Evolutionary conservation across 2,329 filamentous ascomycete species (phyloP), one percentile per base, ranked within the genome.

Genomic region (Chrysoporthe cubensis): DNA sequence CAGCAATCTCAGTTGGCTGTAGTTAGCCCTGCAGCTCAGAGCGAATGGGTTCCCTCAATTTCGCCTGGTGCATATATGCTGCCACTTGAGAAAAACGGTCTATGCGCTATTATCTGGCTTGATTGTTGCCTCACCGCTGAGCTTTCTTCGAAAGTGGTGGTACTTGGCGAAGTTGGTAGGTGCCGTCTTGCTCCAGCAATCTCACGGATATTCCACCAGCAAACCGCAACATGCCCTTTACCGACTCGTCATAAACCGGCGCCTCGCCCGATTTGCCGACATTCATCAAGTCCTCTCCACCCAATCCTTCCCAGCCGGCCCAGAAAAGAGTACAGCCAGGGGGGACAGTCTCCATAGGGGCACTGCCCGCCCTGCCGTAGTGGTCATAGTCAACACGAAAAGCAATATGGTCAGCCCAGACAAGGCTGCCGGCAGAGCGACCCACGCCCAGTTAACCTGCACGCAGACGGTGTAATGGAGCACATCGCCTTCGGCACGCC

Each of bases 261-360:
- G 57, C n/a, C 37, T 16, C 37, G 57, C 40, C 57, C 42, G 37
- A n/a, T 2, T 11, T 42, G n/a, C 13, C 11, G 3, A 11, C n/a
- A 5, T 1, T 26, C 37, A 57, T 43, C 4, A 58, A 2, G 59
- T 43, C 32, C 40, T 37, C 46, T 63, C 43, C 32, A 66, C 52
- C 60, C 65, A 66, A 11, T 42, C 11, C 1, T n/a, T 32, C n/a
- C 65, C 65, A 40, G 60, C 21, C 5, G 62, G 66, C 48, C 66
- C 54, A 42, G 48, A 26, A 3, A 64, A 50, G 34, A 64, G 7
- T 11, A 54, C 26, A 11, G 66, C 21, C 61, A 67, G 54, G 16
- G 66, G 42, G 26, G 40, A 67, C 2, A 6, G 9, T n/a, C 64
- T 67, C 66, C 66, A 67, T 4, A 60, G 5, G 9, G 66, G 61